These are phyloP conservation scores for Glaciozyma antarctica DNA, from an alignment of 768 basidiomycete species.

Conservation along the genomic window DNA sequence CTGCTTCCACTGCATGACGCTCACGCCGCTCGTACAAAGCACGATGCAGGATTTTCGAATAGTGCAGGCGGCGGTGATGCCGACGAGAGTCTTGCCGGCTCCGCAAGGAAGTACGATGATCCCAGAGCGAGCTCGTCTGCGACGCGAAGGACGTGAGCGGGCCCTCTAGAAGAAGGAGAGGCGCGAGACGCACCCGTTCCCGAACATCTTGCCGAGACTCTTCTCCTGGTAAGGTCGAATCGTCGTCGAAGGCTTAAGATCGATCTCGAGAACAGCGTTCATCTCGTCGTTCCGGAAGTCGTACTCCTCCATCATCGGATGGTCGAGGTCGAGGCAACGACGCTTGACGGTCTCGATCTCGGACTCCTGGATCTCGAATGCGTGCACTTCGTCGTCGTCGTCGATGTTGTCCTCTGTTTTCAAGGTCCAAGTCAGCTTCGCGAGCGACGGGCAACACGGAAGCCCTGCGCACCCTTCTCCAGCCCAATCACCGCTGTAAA, in stretches of 20 bases:
- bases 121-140: conserved; percentile 86
- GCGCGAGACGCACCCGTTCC: conserved; percentile 68
- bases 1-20: conserved; percentile 96
- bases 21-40: conserved; percentile 71
- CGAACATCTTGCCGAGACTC: conserved; percentile 98
- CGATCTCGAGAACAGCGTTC: conserved; percentile 95
- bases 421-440: neutral
- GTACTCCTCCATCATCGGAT: conserved; percentile 97
- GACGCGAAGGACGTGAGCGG: conserved; percentile 9
- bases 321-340: conserved; percentile 90
- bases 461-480: conserved; percentile 56
- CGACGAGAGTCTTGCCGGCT: conserved; percentile 95
- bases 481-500: conserved; percentile 96
- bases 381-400: conserved; percentile 93
- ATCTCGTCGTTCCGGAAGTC: conserved; percentile 95
- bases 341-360: conserved; percentile 96
- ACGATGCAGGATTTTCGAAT: conserved; percentile 98
- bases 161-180: neutral
- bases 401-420: conserved; percentile 75
- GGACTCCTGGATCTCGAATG: conserved; percentile 87
- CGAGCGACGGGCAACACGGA: neutral
- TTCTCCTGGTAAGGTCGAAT: conserved; percentile 99
- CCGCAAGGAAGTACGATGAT: conserved; percentile 98
- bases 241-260: conserved; percentile 93
- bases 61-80: conserved; percentile 98